Conservation (phyloP, 352 stramenopile genomes). For the Phytophthora colocasiae region DNA sequence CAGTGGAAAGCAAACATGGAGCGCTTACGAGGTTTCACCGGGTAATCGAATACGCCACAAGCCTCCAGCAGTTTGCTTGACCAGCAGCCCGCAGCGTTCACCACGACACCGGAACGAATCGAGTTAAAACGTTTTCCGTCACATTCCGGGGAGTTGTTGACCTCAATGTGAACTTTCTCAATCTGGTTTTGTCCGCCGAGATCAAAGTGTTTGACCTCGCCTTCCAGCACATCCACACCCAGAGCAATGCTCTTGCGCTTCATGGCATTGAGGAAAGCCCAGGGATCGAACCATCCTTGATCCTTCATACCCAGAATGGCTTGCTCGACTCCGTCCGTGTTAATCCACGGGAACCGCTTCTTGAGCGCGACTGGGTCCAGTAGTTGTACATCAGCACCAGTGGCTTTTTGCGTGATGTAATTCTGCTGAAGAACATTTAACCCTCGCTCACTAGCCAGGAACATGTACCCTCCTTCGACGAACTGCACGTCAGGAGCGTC, state of each 20-base stretch:
- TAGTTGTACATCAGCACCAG: slow-evolving; percentile 61
- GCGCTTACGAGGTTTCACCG: slow-evolving; percentile 79
- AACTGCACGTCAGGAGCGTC: slow-evolving; percentile 82
- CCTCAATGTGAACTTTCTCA: slow-evolving; percentile 64
- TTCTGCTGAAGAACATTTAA: slow-evolving; percentile 62
- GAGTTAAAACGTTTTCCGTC: slow-evolving; percentile 30
- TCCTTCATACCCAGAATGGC: slow-evolving; percentile 73
- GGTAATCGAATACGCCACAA: slow-evolving; percentile 77
- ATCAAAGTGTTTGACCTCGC: slow-evolving; percentile 74
- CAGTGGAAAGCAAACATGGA: slow-evolving; percentile 85
- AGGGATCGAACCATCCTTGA: slow-evolving; percentile 89
- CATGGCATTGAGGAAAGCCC: slow-evolving; percentile 78
- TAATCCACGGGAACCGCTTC: slow-evolving; percentile 81
- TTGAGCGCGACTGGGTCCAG: slow-evolving; percentile 60
- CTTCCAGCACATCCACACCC: slow-evolving; percentile 76
- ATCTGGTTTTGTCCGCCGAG: slow-evolving; percentile 62
- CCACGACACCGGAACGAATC: slow-evolving; percentile 63
- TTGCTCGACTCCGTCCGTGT: slow-evolving; percentile 61
- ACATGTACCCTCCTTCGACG: slow-evolving; percentile 83
- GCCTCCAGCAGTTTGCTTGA: slow-evolving; percentile 71
- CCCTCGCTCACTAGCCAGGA: slow-evolving; percentile 78
- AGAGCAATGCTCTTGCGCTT: slow-evolving; percentile 77
- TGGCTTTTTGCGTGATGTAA: slow-evolving; percentile 49
- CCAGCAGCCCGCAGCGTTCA: slow-evolving; percentile 83
- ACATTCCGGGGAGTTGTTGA: slow-evolving; percentile 30